Base-by-base conservation (phyloP, 768 basidiomycete genomes). In the Mycena leptocephala region DNA sequence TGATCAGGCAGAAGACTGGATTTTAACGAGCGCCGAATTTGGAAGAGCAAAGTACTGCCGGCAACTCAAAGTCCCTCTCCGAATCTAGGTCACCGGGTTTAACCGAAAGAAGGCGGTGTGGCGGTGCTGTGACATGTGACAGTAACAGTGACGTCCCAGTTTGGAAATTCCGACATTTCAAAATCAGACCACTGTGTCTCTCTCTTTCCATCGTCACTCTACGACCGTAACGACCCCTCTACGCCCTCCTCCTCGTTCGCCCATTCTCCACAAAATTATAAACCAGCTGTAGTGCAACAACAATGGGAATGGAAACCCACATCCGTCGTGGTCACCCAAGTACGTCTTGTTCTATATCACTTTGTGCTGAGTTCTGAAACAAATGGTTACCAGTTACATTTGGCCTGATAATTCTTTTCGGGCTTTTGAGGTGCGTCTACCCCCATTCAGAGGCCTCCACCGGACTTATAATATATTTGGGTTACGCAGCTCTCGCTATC, bases 401-500 rank as follows among this genome's bases (percentile, higher is more conserved):
- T 82, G 85, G 88, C 76, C 78, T 92, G 70, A 85, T 93, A 76
- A 84, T 93, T 62, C 33, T 93, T 67, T 91, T 94, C 82, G 88
- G 89, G 39, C 88, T 94, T 80, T 95, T 75, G 92, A 94, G 87
- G 94, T 93, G 67, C 22, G 86, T 78, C 20, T 32, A 8, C 39
- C 13, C 0, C 24, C 28, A 1, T 30, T 11, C 5, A 26, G 28
- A 10, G 20, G 1, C 24, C 26, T 37, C 11, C n/a, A n/a, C n/a
- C n/a, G n/a, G n/a, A 5, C 13, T 0, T 22, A 2, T 67, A 13
- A 66, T 51, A 16, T 53, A n/a, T 35, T 10, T 28, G 14, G n/a
- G n/a, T 26, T 14, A 3, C 46, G 11, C 76, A 95, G 94, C 87
- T 95, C 79, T 86, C 92, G 26, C 91, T 95, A 72, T 89, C 96